Evolutionary conservation across 2,329 filamentous ascomycete genomes (phyloP).

Genomic region (Aspergillus alliaceus): DNA sequence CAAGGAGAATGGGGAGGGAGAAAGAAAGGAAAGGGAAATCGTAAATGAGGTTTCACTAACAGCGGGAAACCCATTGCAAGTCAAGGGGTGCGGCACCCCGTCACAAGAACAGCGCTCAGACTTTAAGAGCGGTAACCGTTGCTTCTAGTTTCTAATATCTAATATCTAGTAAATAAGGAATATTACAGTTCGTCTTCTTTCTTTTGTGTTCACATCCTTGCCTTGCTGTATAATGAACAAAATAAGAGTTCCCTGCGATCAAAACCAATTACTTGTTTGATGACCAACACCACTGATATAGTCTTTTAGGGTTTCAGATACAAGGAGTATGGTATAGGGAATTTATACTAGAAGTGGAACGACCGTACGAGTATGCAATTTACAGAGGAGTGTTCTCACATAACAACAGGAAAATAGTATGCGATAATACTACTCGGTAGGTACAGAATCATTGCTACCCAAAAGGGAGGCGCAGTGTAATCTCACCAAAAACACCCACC

Average conservation of each 20-base stretch:
- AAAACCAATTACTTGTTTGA: too few relatives aligned
- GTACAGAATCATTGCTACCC: background rate
- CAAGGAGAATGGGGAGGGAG: constrained; percentile 11
- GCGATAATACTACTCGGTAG: background rate
- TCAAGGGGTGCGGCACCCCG: constrained; percentile 6
- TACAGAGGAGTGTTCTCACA: background rate
- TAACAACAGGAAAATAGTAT: background rate
- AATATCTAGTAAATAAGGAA: background rate
- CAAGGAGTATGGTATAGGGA: background rate
- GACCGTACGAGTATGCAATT: background rate
- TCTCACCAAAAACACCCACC: too few relatives aligned
- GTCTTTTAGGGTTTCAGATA: background rate
- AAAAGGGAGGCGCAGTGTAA: background rate
- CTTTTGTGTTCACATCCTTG: background rate
- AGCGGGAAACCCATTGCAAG: constrained; percentile 10
- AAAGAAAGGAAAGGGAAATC: constrained; percentile 11
- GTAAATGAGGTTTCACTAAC: constrained; percentile 17
- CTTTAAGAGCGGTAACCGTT: background rate
- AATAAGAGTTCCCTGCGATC: background rate
- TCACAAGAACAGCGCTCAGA: constrained; percentile 2
- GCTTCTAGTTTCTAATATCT: too few relatives aligned
- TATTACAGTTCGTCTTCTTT: background rate
- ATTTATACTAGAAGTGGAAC: background rate
- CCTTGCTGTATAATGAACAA: too few relatives aligned
- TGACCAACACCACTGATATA: background rate